Evolutionary conservation across 1,139 yeast species (phyloP).

Genomic region (Kurtzmaniella quercitrusa): DNA sequence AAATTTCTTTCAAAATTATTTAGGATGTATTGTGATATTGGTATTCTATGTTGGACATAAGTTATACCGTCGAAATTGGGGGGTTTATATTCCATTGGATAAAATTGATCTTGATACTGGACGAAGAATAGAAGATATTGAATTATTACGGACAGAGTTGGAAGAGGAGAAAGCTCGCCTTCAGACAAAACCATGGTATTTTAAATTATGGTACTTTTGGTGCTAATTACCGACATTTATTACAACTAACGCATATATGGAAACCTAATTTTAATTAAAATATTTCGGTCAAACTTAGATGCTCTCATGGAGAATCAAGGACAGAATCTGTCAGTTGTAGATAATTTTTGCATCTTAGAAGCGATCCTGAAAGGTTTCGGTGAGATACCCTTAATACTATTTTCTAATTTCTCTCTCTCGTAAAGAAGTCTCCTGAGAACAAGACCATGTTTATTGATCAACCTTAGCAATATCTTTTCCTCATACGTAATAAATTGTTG

Average conservation of each 20-base stretch:
- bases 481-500: background rate
- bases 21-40: slow-evolving; percentile 30
- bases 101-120: slow-evolving; percentile 35
- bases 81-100: slow-evolving; percentile 18
- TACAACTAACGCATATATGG: background rate
- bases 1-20: slow-evolving; percentile 34
- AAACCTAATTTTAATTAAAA: background rate
- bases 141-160: slow-evolving; percentile 20
- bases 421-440: background rate
- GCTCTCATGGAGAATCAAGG: too few relatives aligned
- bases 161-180: slow-evolving; percentile 10
- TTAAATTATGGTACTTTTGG: slow-evolving; percentile 15
- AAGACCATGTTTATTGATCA: background rate
- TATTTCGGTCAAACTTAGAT: background rate
- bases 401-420: slow-evolving; percentile 2
- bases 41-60: slow-evolving; percentile 33
- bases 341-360: background rate
- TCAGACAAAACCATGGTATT: slow-evolving; percentile 13
- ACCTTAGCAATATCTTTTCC: background rate
- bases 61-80: slow-evolving; percentile 30
- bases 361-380: background rate
- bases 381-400: background rate
- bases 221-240: slow-evolving; percentile 8
- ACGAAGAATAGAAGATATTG: slow-evolving; percentile 26
- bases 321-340: too few relatives aligned